phyloP scores from a whole-genome alignment of 352 stramenopile species.

The Thraustochytrium striatum region DNA sequence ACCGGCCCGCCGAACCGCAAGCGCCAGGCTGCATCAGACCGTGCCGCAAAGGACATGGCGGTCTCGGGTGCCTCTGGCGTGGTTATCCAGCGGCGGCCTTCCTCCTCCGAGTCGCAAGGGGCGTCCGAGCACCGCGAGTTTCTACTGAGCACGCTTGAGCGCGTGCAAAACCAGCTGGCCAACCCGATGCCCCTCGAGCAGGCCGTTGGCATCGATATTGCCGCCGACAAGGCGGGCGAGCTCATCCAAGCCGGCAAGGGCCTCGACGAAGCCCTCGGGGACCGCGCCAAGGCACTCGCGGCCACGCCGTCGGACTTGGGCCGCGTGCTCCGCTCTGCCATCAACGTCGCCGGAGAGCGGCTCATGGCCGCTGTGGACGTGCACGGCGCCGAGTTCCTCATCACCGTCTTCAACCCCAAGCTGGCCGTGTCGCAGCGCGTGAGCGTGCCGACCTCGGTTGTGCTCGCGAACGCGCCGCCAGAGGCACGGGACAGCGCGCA shows the following conservation, averaged over 20 bases:
- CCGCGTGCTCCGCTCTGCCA: background rate
- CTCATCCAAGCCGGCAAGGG: background rate
- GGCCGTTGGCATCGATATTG: conserved; percentile 4
- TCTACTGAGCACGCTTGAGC: conserved; percentile 29
- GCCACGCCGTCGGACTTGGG: conserved; percentile 29
- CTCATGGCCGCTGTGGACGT: conserved; percentile 38
- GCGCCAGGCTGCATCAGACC: background rate
- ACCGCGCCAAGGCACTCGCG: background rate
- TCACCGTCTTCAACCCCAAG: conserved; percentile 31
- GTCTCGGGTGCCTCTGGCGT: background rate
- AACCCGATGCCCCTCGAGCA: conserved; percentile 21
- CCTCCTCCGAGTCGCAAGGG: background rate
- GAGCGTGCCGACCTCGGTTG: background rate
- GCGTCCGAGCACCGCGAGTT: conserved; percentile 31
- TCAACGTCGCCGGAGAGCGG: background rate
- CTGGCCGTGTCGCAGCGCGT: conserved; percentile 5
- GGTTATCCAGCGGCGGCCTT: background rate
- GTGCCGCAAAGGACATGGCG: background rate
- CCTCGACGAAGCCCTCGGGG: conserved; percentile 7
- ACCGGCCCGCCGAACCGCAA: background rate
- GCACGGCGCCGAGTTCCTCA: conserved; percentile 1
- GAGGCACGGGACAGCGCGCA: background rate
- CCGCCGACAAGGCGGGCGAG: background rate
- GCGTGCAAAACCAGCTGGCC: conserved; percentile 17
- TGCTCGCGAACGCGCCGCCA: conserved; percentile 16